Evolutionary conservation across 108 stramenopile species (phyloP).

Genomic region (Pseudonitzschia delicatissima): DNA sequence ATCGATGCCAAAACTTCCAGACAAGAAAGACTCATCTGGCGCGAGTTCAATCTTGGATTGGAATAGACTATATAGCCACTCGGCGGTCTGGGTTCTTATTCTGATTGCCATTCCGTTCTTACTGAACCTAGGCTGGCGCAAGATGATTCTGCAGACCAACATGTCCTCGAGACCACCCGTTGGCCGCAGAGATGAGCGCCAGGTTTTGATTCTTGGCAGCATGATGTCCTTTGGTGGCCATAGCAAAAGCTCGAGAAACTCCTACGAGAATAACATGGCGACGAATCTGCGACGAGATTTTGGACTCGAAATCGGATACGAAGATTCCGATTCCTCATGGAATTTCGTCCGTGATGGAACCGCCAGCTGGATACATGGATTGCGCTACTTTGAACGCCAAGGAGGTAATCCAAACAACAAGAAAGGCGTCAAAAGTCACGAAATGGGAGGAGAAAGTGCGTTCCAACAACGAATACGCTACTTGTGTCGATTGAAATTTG

Average conservation of each 20-base stretch:
- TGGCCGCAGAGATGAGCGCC: slow-evolving; percentile 36
- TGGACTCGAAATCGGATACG: slow-evolving; percentile 39
- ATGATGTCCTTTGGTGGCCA: slow-evolving; percentile 19
- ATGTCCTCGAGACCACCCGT: slow-evolving; percentile 8
- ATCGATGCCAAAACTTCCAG: too few species aligned
- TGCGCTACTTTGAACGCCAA: slow-evolving; percentile 33
- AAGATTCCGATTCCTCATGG: slow-evolving; percentile 30
- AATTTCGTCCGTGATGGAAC: slow-evolving; percentile 53
- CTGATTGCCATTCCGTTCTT: slow-evolving; percentile 21
- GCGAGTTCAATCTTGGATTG: too few species aligned
- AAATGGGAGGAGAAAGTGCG: not conserved
- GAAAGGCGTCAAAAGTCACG: not conserved
- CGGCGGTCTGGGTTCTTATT: slow-evolving; percentile 8
- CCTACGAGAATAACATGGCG: slow-evolving; percentile 16
- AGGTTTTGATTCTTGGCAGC: slow-evolving; percentile 59
- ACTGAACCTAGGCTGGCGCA: not conserved
- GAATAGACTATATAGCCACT: too few species aligned
- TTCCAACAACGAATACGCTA: slow-evolving; percentile 28
- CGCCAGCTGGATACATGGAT: slow-evolving; percentile 34
- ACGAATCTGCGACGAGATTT: slow-evolving; percentile 24
- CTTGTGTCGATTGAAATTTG: slow-evolving; percentile 37
- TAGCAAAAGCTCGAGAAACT: not conserved
- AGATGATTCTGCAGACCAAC: slow-evolving; percentile 16
- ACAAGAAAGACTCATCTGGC: too few species aligned
- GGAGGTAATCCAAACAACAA: slow-evolving; percentile 17